Base-by-base conservation (phyloP, 2,329 filamentous ascomycete species). In the Parastagonospora nodorum region DNA sequence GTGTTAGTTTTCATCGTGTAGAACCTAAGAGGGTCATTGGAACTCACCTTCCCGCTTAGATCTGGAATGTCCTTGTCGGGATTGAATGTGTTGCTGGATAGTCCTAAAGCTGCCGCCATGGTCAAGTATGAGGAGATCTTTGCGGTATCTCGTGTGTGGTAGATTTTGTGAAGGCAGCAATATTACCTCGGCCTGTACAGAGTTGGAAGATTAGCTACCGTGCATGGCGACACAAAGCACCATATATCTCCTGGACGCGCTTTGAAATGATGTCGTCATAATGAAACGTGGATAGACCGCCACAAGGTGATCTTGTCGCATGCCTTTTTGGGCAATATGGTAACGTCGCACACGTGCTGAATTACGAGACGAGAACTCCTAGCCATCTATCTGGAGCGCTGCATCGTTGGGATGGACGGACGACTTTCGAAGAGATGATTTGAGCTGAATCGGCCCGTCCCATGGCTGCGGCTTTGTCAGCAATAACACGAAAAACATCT, bases 21-120 rank as follows among this genome's bases (percentile, higher is more conserved):
- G 16, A 15, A 38, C 11, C 14, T 11, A 33, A 16, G 9, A 3
- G 3, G 2, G 14, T 4, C 19, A 24, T 35, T 2, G 15, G 16
- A 12, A 8, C 48, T 36, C 55, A 72, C 71, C 60, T 74, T 75
- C 47, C 71, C 70, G 42, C 57, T 67, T 2, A 77, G 67, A 48
- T 75, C 71, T 3, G 75, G 74, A n/a, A 77, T 71, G 46, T 76
- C 74, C 10, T 60, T 71, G 45, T 74, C 69, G 0, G 74, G 73
- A 38, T 76, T 68, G 48, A 75, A 76, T 12, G 64, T 76, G 59
- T 76, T 75, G 44, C 63, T 59, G 9, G 45, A 41, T 10, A 41
- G 45, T 36, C 32, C 42, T 12, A 44, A 16, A 2, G 37, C 16
- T 35, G 29, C 8, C 5, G 45, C 50, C 57, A 60, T 60, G 33